A percentile compares a stretch with the other conserved stretches of the same genome.
These are phyloP conservation scores for Fraxinus nigra DNA, from an alignment of 305 asterid species.

Conservation along the genomic window DNA sequence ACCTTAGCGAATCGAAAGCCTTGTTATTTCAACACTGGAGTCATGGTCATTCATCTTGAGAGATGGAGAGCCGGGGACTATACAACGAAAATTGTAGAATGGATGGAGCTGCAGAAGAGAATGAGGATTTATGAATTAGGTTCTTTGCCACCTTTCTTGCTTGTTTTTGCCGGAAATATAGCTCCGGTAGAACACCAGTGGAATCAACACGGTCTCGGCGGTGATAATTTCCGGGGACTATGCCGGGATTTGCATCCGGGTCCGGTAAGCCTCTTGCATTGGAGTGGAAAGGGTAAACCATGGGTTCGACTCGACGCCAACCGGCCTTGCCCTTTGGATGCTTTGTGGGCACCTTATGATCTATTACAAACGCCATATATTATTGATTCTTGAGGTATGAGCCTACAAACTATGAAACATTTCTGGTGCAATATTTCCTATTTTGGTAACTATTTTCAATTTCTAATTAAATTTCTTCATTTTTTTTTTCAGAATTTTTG, in stretches of 20 bases:
- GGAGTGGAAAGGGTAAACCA: conserved; percentile 97
- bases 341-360: conserved; percentile 93
- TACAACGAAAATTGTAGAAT: conserved; percentile 68
- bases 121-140: conserved; percentile 88
- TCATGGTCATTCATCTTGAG: conserved; percentile 74
- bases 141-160: conserved; percentile 81
- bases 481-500: conserved; percentile 28
- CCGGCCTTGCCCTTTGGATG: conserved; percentile 80
- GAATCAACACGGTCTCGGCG: conserved; percentile 97
- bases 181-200: conserved; percentile 89
- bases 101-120: conserved; percentile 98
- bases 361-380: conserved; percentile 46
- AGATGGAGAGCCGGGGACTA: conserved; percentile 67
- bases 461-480: neutral
- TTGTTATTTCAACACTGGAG: conserved; percentile 90
- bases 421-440: neutral
- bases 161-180: conserved; percentile 80
- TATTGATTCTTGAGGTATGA: conserved; percentile 63
- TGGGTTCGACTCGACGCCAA: conserved; percentile 74
- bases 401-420: neutral
- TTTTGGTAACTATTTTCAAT: neutral
- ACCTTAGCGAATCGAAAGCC: conserved; percentile 63
- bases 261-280: conserved; percentile 82
- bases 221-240: conserved; percentile 76
- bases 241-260: conserved; percentile 89